Conservation (phyloP, 805 yeast species). For the Alloascoidea africana region DNA sequence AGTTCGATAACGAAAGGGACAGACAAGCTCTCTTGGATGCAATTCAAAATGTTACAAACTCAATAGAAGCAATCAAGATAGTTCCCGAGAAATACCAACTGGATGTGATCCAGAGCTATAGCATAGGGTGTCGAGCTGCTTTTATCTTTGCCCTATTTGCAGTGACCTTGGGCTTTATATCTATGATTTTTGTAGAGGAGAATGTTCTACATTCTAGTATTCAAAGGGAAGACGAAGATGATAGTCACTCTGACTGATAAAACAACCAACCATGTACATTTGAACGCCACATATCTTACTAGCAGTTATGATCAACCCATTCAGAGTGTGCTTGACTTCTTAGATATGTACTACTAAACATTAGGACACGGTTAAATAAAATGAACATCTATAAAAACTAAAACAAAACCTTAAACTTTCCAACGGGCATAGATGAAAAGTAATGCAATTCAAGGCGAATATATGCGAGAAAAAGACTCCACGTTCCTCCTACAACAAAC, state of each 20-base stretch:
- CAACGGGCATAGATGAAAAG: neutral
- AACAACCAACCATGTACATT: too few species aligned
- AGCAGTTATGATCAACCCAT: too few species aligned
- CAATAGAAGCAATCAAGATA: conserved; percentile 31
- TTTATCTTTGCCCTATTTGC: conserved; percentile 26
- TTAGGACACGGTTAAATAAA: too few species aligned
- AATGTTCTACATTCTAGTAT: neutral
- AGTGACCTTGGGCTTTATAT: neutral
- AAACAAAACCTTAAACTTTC: too few species aligned
- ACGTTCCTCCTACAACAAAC: conserved; percentile 74
- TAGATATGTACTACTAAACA: too few species aligned
- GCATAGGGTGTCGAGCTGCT: conserved; percentile 32
- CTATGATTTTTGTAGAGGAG: neutral
- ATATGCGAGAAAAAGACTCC: conserved; percentile 47
- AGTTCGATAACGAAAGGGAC: conserved; percentile 7
- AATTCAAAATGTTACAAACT: conserved; percentile 28
- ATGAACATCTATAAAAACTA: too few species aligned
- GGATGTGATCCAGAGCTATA: conserved; percentile 29
- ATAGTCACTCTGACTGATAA: too few species aligned
- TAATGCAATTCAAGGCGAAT: conserved; percentile 27
- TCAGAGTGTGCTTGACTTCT: too few species aligned
- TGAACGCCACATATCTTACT: too few species aligned
- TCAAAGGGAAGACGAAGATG: neutral
- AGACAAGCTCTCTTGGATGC: conserved; percentile 16
- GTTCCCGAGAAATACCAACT: conserved; percentile 30